Conservation (phyloP, 2,329 filamentous ascomycete species). For the Fusarium sp. region DNA sequence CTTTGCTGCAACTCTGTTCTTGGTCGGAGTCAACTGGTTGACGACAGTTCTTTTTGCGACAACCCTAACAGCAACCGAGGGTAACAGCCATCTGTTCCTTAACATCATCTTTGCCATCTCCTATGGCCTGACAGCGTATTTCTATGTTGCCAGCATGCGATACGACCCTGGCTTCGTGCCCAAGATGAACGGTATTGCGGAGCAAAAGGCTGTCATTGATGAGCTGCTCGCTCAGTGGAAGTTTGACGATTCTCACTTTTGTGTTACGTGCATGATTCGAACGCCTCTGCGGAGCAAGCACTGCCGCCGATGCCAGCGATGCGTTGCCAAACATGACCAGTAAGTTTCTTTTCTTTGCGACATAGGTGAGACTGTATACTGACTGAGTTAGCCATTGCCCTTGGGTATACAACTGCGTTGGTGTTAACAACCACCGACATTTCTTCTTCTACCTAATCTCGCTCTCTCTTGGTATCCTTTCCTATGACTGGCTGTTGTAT, state of each 20-base stretch:
- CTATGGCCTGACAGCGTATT: constrained; percentile 76
- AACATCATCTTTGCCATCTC: constrained; percentile 77
- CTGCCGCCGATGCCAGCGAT: constrained; percentile 88
- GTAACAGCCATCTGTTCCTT: constrained; percentile 66
- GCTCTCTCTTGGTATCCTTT: constrained; percentile 76
- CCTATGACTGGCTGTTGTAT: constrained; percentile 75
- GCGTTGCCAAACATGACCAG: constrained; percentile 97
- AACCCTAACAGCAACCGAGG: constrained; percentile 28
- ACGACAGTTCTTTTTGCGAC: constrained; percentile 61
- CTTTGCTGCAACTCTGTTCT: constrained; percentile 85
- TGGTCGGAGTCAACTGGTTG: constrained; percentile 78
- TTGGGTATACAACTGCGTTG: constrained; percentile 97
- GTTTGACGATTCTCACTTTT: constrained; percentile 95
- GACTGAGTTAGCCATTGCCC: constrained; percentile 78
- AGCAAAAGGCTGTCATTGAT: constrained; percentile 88
- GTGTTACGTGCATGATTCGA: constrained; percentile 91
- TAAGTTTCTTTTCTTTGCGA: constrained; percentile 55
- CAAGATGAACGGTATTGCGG: constrained; percentile 85
- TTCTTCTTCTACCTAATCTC: constrained; percentile 89
- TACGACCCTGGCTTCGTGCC: constrained; percentile 93
- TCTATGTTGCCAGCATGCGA: constrained; percentile 85
- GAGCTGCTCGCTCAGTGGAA: constrained; percentile 85
- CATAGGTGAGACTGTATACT: constrained; percentile 7
- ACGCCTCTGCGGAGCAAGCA: constrained; percentile 95
- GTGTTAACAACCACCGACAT: constrained; percentile 93